Base-by-base conservation (phyloP, 768 basidiomycete species). In the Amanita exitialis region DNA sequence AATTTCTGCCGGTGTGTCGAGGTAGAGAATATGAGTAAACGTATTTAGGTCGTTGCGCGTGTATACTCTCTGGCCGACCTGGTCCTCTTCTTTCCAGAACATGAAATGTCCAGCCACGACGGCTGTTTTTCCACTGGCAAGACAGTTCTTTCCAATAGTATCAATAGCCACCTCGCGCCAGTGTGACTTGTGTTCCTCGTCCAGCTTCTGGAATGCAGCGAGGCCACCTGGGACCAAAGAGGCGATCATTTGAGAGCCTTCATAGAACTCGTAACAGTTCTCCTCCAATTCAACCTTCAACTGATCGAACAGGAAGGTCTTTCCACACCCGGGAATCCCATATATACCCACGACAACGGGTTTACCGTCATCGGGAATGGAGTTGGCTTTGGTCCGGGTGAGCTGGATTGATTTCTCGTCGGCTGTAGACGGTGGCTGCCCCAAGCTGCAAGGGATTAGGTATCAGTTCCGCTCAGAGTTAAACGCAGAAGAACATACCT, bases 11-110 rank as follows among this genome's bases (percentile, higher is more conserved):
- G 59, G 50, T 23, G 57, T 38, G 25, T 51, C 48, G 44, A 61
- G 54, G 51, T 61, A 61, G 9, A 61, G 16, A 46, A 61, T 61
- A 28, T 61, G 51, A 2, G 59, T 59, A 46, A 36, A 61, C 0
- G 53, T 56, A 6, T 43, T 30, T 38, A 52, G 44, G 51, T 61
- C 60, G 23, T 34, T 37, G 6, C 25, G 34, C 2, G 59, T 61
- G 54, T 57, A 61, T 10, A 59, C 59, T 21, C 35, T 23, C 46
- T 55, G 32, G 25, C 56, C 58, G n/a, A 27, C 54, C 16, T 49
- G 25, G n/a, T 54, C 53, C 15, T 39, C 52, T 41, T 55, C 50
- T 4, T 57, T 46, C 60, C 60, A 61, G 46, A 61, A 61, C 15
- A 57, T 52, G 32, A 54, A 54, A 49, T 61, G 60, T 10, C 60